Evolutionary conservation across 306 rosid genomes (phyloP).

Genomic region (Trifolium subterraneum): DNA sequence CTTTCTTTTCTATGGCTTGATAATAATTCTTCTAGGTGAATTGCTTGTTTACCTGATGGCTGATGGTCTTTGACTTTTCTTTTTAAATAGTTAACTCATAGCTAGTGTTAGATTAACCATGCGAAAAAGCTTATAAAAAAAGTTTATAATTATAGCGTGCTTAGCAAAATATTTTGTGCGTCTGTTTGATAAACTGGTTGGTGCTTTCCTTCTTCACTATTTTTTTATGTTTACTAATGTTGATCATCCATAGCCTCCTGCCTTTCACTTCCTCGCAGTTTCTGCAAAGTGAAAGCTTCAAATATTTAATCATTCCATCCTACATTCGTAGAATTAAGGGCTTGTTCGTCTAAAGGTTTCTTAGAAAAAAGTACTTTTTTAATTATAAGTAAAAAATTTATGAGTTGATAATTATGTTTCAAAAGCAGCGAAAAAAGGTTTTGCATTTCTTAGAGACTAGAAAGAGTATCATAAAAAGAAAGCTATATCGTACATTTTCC

Average conservation of each 20-base stretch:
- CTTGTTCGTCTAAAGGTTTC: background rate
- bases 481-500: background rate
- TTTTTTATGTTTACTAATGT: background rate
- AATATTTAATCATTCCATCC: background rate
- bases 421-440: background rate
- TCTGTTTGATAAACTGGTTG: background rate
- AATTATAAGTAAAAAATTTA: background rate
- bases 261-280: background rate
- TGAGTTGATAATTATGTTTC: background rate
- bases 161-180: background rate
- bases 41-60: conserved; percentile 3
- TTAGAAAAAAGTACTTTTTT: background rate
- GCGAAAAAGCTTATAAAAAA: background rate
- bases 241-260: background rate
- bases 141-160: background rate
- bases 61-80: background rate
- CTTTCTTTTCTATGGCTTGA: conserved; percentile 19
- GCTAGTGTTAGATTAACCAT: conserved; percentile 11
- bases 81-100: background rate
- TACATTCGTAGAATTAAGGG: background rate
- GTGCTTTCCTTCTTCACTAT: background rate
- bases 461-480: background rate
- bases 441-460: conserved; percentile 12
- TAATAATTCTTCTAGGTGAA: conserved; percentile 16
- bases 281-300: background rate